Evolutionary conservation across 208 protist species (phyloP), one percentile per base, ranked within the genome.

Genomic region (Herpetomonas tarakana): DNA sequence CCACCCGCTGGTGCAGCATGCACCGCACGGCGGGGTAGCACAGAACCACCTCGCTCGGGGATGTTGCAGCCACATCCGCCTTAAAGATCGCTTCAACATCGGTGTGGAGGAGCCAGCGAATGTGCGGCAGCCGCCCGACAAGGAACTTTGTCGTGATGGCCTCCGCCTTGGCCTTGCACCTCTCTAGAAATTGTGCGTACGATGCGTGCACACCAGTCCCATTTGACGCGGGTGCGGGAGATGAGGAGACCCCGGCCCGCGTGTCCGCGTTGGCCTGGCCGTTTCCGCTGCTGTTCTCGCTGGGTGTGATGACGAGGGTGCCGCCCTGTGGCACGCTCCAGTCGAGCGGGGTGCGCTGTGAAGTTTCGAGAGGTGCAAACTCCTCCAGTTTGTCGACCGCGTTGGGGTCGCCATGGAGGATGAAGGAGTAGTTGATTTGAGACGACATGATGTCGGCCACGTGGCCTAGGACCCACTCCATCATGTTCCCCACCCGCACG

Each of bases 21-120:
- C 85, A 92, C 35, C 68, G 65, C n/a, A 92, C 47, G 16, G 80
- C 85, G 2, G 85, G 85, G 67, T 92, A 92, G 68, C 76, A 85
- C 28, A 88, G 54, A 4, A 88, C 73, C 6, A 92, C 74, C 52
- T 92, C 85, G 41, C 73, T 84, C 21, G 53, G 63, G 3, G 85
- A 88, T 2, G 71, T 85, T 4, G 81, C 78, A 6, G 78, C 85
- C 2, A 92, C 81, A 54, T 92, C 85, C 44, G 66, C 58, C 0
- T 69, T 50, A 56, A 84, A 80, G 18, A 86, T 62, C 1, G 68
- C 76, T 58, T 86, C 78, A 0, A 83, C 81, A 71, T 92, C 85
- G 2, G 72, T 86, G 67, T 78, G 73, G 18, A 92, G 74, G 24
- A 92, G 65, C 76, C 75, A 81, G 2, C 70, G 71, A 22, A 92